Evolutionary conservation across 2,329 filamentous ascomycete species (phyloP).

Genomic region (Scopulariopsis brevicaulis): DNA sequence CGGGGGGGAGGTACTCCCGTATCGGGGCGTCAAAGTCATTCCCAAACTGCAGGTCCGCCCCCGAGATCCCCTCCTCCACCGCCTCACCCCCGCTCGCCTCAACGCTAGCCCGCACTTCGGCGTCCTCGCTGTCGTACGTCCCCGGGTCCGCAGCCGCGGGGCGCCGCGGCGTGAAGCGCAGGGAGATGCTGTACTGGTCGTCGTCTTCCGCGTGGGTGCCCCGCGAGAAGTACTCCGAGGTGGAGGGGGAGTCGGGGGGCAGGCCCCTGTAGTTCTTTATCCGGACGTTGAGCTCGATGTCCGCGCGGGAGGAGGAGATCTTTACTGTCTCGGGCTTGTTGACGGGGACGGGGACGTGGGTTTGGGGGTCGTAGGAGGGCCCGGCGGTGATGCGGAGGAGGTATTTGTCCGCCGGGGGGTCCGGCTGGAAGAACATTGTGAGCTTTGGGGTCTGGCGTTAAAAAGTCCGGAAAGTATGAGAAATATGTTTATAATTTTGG

Average conservation of each 20-base stretch:
- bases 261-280: conserved; percentile 59
- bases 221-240: conserved; percentile 66
- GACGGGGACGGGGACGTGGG: conserved; percentile 65
- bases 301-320: conserved; percentile 53
- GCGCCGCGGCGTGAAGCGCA: conserved; percentile 63
- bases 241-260: conserved; percentile 55
- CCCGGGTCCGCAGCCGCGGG: not conserved
- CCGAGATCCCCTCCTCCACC: conserved; percentile 39
- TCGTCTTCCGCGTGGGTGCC: conserved; percentile 51
- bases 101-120: not conserved
- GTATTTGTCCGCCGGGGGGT: conserved; percentile 35
- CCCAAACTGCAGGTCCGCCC: conserved; percentile 72
- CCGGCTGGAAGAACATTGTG: not conserved
- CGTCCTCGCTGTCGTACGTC: conserved; percentile 8
- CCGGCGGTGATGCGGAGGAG: conserved; percentile 75
- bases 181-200: conserved; percentile 78
- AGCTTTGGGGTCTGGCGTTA: not conserved
- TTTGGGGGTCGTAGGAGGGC: conserved; percentile 57
- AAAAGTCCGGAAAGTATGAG: not conserved
- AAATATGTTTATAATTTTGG: not conserved
- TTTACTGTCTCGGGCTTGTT: conserved; percentile 54
- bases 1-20: conserved; percentile 71
- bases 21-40: conserved; percentile 95
- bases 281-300: conserved; percentile 61
- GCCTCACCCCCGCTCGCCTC: not conserved